Evolutionary conservation across 2,329 filamentous ascomycete species (phyloP), one percentile per base, ranked within the genome.

Genomic region (Coniochaeta hoffmannii): DNA sequence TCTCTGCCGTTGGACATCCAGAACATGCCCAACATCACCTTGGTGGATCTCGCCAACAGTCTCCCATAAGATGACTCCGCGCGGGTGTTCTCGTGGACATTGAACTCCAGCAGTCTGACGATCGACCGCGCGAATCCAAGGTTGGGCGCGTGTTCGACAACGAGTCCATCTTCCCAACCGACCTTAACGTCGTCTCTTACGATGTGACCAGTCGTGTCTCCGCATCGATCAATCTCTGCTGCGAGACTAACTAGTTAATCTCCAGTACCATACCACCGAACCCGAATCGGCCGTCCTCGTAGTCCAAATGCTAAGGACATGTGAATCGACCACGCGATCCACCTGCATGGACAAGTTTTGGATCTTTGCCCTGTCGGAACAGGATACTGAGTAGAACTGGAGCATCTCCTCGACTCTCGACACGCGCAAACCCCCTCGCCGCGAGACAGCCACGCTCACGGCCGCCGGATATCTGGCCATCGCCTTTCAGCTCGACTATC

Each of bases 321-420:
- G 24, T 49, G 55, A 3, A 19, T 66, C 35, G 85, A 82, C 11
- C 87, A 90, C 63, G 89, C 82, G 6, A 90, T 90, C 74, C 87
- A 89, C 63, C 68, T 94, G 1, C 90, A 93, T 71, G 88, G 88
- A 90, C 66, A 76, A 81, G 60, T 90, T 90, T 72, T 87, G 89
- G 68, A 75, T 86, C 3, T 66, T 89, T 49, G 73, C 79, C 57
- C 82, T 86, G 17, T 80, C 78, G 2, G 70, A 67, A 0, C 82
- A 84, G 32, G 76, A 83, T 0, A 76, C 71, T 0, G 82, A 83
- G 6, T 71, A 74, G 1, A 85, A 14, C 19, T 9, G 17, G 8
- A 24, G 12, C 17, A 50, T n/a, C n/a, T n/a, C 10, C 10, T 9
- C 81, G 60, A 74, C 76, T 4, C 46, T 65, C 15, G 60, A 58